phyloP scores from a whole-genome alignment of 495 filamentous ascomycete genomes.

The Mytilinidion resinicola region DNA sequence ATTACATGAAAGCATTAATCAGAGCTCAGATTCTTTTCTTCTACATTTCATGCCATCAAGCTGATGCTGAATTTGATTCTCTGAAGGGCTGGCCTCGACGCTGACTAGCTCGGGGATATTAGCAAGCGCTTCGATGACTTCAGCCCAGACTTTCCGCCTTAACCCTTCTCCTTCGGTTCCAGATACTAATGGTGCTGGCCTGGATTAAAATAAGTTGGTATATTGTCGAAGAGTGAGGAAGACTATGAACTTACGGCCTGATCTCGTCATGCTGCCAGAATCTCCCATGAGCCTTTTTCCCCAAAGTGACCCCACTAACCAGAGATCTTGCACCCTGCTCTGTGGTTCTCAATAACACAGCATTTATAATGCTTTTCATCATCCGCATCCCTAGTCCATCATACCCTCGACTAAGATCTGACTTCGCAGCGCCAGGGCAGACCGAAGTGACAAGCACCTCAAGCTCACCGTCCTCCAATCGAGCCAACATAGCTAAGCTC shows the following conservation, averaged over 20 bases:
- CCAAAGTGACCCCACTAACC: constrained; percentile 18
- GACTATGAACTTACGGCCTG: constrained; percentile 2
- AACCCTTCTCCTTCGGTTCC: not conserved
- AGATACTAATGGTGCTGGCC: not conserved
- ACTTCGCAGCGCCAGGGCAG: constrained; percentile 14
- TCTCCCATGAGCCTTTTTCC: constrained; percentile 16
- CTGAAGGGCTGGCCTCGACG: too few species aligned
- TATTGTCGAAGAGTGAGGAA: not conserved
- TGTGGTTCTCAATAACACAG: constrained; percentile 3
- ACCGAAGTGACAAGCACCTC: constrained; percentile 22
- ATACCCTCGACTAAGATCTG: constrained; percentile 17
- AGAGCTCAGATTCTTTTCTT: too few species aligned
- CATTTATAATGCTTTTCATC: not conserved
- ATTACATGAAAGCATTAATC: too few species aligned
- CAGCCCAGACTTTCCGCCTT: not conserved
- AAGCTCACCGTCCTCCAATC: not conserved
- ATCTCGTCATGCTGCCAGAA: constrained; percentile 22
- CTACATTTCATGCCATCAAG: too few species aligned
- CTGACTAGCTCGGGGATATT: not conserved
- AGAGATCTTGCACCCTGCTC: constrained; percentile 15
- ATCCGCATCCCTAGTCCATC: constrained; percentile 5
- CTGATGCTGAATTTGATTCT: too few species aligned
- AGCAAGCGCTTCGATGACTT: not conserved
- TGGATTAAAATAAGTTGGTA: not conserved
- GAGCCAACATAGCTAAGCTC: not conserved